Conservation (phyloP, 257 asterid species). For the Solanum sitiens region DNA sequence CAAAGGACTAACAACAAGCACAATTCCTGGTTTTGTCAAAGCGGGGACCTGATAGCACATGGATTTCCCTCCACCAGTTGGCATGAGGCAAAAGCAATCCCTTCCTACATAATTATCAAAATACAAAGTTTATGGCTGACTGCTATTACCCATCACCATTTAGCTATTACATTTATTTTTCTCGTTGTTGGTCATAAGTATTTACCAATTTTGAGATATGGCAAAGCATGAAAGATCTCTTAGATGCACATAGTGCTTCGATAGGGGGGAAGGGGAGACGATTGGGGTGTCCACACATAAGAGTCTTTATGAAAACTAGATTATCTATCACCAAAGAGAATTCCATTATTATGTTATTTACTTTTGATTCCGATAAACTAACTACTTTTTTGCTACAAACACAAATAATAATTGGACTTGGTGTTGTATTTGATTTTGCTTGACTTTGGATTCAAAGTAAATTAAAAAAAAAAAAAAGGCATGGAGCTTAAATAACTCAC, state of each 20-base stretch:
- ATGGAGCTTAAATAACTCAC: background rate
- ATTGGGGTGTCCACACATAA: background rate
- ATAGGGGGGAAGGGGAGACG: background rate
- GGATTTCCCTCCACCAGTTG: conserved; percentile 99
- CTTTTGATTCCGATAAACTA: background rate
- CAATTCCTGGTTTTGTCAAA: conserved; percentile 74
- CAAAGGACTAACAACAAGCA: conserved; percentile 91
- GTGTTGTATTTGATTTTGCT: background rate
- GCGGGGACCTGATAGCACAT: conserved; percentile 93
- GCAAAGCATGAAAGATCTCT: background rate
- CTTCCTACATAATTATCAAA: conserved; percentile 36
- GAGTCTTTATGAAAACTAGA: background rate
- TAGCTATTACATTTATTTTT: background rate
- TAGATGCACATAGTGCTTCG: background rate
- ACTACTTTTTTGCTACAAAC: background rate
- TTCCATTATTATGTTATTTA: background rate
- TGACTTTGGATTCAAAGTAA: background rate
- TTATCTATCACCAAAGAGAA: background rate
- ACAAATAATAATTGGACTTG: background rate
- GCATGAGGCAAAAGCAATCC: conserved; percentile 96
- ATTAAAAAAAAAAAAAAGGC: background rate
- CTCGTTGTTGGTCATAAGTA: background rate
- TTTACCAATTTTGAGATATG: background rate
- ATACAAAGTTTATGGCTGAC: background rate
- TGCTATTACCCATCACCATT: background rate